Evolutionary conservation across 2,329 filamentous ascomycete species (phyloP), one percentile per base, ranked within the genome.

Genomic region (Fonsecaea pedrosoi): DNA sequence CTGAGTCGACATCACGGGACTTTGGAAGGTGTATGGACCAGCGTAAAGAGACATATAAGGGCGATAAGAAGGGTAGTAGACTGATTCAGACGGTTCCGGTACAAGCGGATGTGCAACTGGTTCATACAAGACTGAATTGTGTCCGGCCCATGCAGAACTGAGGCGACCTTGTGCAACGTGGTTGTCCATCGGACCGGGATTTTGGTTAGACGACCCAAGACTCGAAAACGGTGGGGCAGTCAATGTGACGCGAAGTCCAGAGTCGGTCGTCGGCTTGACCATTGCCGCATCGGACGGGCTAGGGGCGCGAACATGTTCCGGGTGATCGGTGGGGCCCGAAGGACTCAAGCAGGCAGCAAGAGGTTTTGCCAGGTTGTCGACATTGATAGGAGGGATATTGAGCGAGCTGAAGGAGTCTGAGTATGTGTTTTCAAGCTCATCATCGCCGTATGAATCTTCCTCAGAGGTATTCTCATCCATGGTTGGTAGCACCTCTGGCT

Each of bases 261-360:
- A 25, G 48, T 57, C 54, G 32, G 54, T 50, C 10, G 35, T 63
- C 25, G 69, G 65, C 62, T 78, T 79, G 21, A 74, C 75, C 75
- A 79, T 76, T 53, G 78, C 78, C 21, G 77, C 77, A 67, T 79
- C 77, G 8, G 78, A 79, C 57, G 77, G 78, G 69, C 78, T 79
- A 54, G 76, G 74, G 13, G 74, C 71, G 55, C 77, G 69, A 42
- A 25, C 59, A 50, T 60, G 55, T 34, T 56, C 61, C 2, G 3
- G 32, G 2, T 34, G 50, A 15, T 40, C 30, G 2, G 42, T 7
- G 10, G 15, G 25, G n/a, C 30, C 15, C 25, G 60, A 15, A 12
- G 59, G 13, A 21, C 37, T 54, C n/a, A 53, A 54, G 34, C 56
- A 42, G 18, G 34, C 13, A 13, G 50, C 13, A 15, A 7, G 34